Evolutionary conservation across 352 stramenopile species (phyloP).

Genomic region (Phytophthora ohioensis): DNA sequence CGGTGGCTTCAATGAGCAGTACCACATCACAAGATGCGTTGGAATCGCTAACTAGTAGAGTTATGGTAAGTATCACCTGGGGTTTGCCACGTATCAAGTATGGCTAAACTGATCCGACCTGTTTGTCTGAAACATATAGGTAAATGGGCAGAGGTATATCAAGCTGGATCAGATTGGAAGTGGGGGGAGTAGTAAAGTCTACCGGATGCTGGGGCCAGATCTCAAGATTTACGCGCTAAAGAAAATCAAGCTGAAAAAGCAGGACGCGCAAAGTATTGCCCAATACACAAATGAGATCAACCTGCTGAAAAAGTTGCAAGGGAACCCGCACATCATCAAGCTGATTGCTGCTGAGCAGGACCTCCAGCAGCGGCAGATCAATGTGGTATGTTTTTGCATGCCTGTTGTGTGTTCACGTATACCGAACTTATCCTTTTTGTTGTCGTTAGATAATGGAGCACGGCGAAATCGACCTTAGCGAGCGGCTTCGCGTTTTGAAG

Average conservation of each 20-base stretch:
- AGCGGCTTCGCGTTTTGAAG: conserved; percentile 88
- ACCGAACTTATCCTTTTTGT: background rate
- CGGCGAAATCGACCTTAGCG: conserved; percentile 97
- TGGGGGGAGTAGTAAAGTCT: conserved; percentile 98
- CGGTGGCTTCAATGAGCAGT: conserved; percentile 40
- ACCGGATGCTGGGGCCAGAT: conserved; percentile 93
- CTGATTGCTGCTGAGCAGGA: conserved; percentile 96
- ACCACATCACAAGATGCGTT: conserved; percentile 52
- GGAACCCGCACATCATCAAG: conserved; percentile 96
- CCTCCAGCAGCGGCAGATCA: conserved; percentile 72
- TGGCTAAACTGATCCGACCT: background rate
- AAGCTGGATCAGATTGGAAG: conserved; percentile 97
- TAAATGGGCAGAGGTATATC: conserved; percentile 94
- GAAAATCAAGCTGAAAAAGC: conserved; percentile 95
- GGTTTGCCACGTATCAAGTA: background rate
- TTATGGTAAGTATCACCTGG: conserved; percentile 48
- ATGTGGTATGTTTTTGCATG: conserved; percentile 56
- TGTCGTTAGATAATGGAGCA: conserved; percentile 94
- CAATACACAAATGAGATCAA: conserved; percentile 99
- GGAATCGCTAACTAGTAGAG: conserved; percentile 62
- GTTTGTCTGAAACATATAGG: conserved; percentile 41
- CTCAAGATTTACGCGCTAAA: conserved; percentile 98
- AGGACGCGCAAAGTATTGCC: conserved; percentile 92
- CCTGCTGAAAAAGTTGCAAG: conserved; percentile 93
- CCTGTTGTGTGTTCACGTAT: background rate